Conservation (phyloP, 2,329 filamentous ascomycete genomes). For the Stachybotrys elegans region DNA sequence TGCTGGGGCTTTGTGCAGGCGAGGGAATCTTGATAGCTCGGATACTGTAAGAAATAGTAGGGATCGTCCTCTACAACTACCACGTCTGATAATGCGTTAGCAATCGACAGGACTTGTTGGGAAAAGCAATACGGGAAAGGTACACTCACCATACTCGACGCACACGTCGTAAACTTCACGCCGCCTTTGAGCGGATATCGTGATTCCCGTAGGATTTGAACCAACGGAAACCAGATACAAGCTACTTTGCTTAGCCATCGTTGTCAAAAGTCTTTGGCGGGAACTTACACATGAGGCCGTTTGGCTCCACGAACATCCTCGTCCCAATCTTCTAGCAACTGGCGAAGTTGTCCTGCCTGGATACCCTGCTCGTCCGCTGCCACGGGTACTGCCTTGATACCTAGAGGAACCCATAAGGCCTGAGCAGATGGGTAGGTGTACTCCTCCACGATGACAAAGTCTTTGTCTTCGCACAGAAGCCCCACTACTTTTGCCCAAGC, state of each 20-base stretch:
- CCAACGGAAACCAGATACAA: slow-evolving; percentile 41
- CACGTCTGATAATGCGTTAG: neutral
- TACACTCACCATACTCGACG: slow-evolving; percentile 40
- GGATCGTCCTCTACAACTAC: slow-evolving; percentile 15
- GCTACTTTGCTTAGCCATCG: slow-evolving; percentile 1
- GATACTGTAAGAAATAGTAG: slow-evolving; percentile 22
- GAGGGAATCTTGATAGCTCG: slow-evolving; percentile 6
- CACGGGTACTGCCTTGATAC: slow-evolving; percentile 18
- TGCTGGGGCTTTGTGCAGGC: neutral
- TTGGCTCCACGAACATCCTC: slow-evolving; percentile 3
- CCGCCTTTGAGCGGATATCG: slow-evolving; percentile 52
- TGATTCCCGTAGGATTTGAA: slow-evolving; percentile 67
- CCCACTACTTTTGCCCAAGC: slow-evolving; percentile 25
- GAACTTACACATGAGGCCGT: slow-evolving; percentile 12
- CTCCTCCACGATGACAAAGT: slow-evolving; percentile 22
- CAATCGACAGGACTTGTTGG: slow-evolving; percentile 33
- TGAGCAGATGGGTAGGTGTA: slow-evolving; percentile 25
- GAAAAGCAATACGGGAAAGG: slow-evolving; percentile 34
- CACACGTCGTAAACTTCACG: slow-evolving; percentile 48
- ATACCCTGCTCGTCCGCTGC: slow-evolving; percentile 21
- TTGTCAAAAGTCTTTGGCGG: neutral
- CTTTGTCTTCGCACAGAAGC: slow-evolving; percentile 20
- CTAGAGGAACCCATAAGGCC: slow-evolving; percentile 22
- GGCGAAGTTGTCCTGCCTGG: slow-evolving; percentile 12
- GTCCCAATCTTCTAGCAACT: slow-evolving; percentile 17